Base-by-base conservation (phyloP, 1,284 basidiomycete species). In the Schizopora paradoxa region DNA sequence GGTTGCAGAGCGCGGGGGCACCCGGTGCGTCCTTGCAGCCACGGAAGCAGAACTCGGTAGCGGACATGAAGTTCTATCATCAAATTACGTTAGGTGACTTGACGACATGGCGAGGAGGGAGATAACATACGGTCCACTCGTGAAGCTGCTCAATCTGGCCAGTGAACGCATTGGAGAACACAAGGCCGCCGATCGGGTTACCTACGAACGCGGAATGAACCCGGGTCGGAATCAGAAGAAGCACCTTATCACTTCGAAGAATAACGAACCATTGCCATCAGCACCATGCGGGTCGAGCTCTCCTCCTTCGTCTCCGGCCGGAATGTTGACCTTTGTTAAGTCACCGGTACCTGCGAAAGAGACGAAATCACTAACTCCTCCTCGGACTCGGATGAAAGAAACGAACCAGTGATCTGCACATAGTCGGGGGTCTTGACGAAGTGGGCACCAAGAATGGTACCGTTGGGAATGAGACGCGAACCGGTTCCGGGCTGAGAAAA, bases 401-500 rank as follows among this genome's bases (percentile, higher is more conserved):
- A 45, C 40, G 7, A 16, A 68, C 79, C 85, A 40, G 78, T 82
- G 45, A 86, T 65, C 59, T 86, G 82, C 19, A 86, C 70, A 57
- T 78, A 87, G 61, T 82, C 77, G 25, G 80, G 75, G 4, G 88
- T 77, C 59, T 76, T 68, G 48, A 79, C 67, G 53, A 79, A 81
- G 60, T 87, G 86, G n/a, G 80, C 87, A 43, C 80, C 79, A 14
- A 66, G 70, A 58, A 91, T 77, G 13, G 85, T 67, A 16, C 84
- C 87, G 48, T 80, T 72, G 16, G 88, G 89, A 53, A 92, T 88
- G 50, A 88, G 62, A 35, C 83, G 79, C 4, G 82, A 79, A 18
- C 83, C 84, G 46, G 77, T 76, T 28, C 77, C 77, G 49, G 66
- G 62, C 76, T 69, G 60, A 59, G 56, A 16, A 19, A 23, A 8